A percentile compares a stretch with the other conserved stretches of the same genome.
phyloP scores from a whole-genome alignment of 2,329 filamentous ascomycete species.

The Leptoxyphium fumago region DNA sequence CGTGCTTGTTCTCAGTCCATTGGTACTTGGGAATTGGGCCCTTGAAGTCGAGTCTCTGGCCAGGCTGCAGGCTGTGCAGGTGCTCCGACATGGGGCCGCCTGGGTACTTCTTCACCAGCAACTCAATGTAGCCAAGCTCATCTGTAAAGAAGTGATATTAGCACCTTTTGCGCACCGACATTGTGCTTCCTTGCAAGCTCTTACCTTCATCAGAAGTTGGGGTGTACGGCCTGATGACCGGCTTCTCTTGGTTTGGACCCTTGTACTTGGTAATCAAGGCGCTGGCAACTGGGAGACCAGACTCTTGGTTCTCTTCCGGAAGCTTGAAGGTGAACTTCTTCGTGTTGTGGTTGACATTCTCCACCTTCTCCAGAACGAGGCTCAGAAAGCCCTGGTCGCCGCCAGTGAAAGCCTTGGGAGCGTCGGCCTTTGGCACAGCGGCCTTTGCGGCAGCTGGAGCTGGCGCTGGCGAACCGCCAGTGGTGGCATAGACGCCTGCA shows the following conservation, averaged over 20 bases:
- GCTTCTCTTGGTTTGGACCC: constrained; percentile 67
- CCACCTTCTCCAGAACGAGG: constrained; percentile 63
- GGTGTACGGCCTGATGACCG: constrained; percentile 82
- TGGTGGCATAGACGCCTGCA: constrained; percentile 38
- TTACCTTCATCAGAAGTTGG: constrained; percentile 72
- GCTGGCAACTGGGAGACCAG: constrained; percentile 67
- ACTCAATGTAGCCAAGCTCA: constrained; percentile 64
- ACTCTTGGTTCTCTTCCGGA: constrained; percentile 69
- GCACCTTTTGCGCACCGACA: not conserved
- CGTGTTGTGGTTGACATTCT: constrained; percentile 82
- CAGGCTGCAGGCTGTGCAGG: constrained; percentile 67
- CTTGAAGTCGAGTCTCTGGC: constrained; percentile 80
- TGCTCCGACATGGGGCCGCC: constrained; percentile 84
- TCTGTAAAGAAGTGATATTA: constrained; percentile 32
- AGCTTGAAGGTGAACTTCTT: constrained; percentile 84
- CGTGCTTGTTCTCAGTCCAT: constrained; percentile 82
- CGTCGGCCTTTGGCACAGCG: constrained; percentile 27
- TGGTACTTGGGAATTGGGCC: constrained; percentile 88
- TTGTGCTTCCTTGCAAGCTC: not conserved
- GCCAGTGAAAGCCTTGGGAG: constrained; percentile 49
- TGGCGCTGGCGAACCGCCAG: constrained; percentile 15
- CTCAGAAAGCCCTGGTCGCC: constrained; percentile 82
- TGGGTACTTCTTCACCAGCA: constrained; percentile 85
- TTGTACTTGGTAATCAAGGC: constrained; percentile 88
- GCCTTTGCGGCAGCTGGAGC: constrained; percentile 17